Evolutionary conservation across 495 filamentous ascomycete species (phyloP).

Genomic region (Penicillium odoratum): DNA sequence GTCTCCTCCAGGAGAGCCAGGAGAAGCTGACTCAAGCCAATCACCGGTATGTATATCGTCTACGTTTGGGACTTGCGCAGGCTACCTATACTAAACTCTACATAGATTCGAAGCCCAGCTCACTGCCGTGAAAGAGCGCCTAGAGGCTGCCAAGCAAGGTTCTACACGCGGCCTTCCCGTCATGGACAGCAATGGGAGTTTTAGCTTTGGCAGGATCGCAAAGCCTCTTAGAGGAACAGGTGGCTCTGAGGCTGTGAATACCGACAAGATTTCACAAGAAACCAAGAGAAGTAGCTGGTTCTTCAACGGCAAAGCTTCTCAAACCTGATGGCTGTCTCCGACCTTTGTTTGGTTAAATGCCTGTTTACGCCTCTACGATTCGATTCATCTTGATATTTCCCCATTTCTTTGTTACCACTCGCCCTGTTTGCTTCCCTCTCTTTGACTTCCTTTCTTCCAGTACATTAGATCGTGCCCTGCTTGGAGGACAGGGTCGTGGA

Average conservation of each 20-base stretch:
- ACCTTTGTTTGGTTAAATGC: slow-evolving; percentile 7
- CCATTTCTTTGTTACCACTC: not conserved
- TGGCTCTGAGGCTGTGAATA: slow-evolving; percentile 41
- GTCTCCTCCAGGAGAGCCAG: slow-evolving; percentile 90
- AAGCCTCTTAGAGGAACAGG: slow-evolving; percentile 96
- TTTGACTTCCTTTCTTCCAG: slow-evolving; percentile 18
- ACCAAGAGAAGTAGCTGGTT: slow-evolving; percentile 53
- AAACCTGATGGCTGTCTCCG: slow-evolving; percentile 21
- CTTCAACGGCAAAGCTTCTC: slow-evolving; percentile 48
- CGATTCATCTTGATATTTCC: slow-evolving; percentile 14
- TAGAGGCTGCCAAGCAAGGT: slow-evolving; percentile 91
- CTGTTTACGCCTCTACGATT: slow-evolving; percentile 29
- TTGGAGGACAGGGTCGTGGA: slow-evolving; percentile 20
- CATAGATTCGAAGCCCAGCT: slow-evolving; percentile 93
- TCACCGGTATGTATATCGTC: slow-evolving; percentile 69
- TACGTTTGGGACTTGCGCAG: not conserved
- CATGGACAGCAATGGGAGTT: slow-evolving; percentile 59
- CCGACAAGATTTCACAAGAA: slow-evolving; percentile 38
- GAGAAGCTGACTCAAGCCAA: slow-evolving; percentile 96
- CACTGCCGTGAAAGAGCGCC: slow-evolving; percentile 93
- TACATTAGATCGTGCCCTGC: slow-evolving; percentile 33
- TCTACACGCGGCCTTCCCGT: slow-evolving; percentile 77
- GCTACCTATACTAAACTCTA: slow-evolving; percentile 3
- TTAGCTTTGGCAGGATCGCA: slow-evolving; percentile 82
- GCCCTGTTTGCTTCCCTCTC: slow-evolving; percentile 7